Evolutionary conservation across 306 rosid genomes (phyloP).

Genomic region (Trichosanthes cucumerina): DNA sequence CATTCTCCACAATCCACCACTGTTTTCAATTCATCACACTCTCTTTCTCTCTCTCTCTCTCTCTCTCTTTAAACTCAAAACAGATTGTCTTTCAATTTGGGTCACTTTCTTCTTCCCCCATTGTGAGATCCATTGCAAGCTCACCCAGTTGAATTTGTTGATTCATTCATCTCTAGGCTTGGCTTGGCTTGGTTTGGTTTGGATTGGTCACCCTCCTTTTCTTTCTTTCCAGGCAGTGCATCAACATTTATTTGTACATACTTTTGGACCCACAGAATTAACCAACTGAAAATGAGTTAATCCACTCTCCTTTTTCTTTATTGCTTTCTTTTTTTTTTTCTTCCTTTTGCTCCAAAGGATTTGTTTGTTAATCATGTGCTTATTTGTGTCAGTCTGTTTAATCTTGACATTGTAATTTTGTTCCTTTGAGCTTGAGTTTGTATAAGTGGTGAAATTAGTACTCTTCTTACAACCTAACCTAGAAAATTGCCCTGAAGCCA

Average conservation of each 20-base stretch:
- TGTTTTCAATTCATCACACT: background rate
- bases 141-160: background rate
- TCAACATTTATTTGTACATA: slow-evolving; percentile 2
- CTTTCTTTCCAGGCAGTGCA: slow-evolving; percentile 3
- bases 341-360: background rate
- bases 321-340: background rate
- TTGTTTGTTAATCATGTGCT: background rate
- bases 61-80: background rate
- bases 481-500: background rate
- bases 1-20: background rate
- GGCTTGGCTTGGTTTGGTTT: background rate
- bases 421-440: background rate
- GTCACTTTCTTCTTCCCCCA: background rate
- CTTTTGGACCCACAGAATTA: background rate
- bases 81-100: background rate
- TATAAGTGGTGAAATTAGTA: background rate
- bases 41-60: background rate
- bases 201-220: background rate
- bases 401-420: background rate
- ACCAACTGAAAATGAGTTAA: background rate
- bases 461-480: background rate
- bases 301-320: background rate
- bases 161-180: background rate
- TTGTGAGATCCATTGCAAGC: background rate
- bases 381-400: background rate